Conservation (phyloP, 2,329 filamentous ascomycete species). For the Sclerotinia subarctica region DNA sequence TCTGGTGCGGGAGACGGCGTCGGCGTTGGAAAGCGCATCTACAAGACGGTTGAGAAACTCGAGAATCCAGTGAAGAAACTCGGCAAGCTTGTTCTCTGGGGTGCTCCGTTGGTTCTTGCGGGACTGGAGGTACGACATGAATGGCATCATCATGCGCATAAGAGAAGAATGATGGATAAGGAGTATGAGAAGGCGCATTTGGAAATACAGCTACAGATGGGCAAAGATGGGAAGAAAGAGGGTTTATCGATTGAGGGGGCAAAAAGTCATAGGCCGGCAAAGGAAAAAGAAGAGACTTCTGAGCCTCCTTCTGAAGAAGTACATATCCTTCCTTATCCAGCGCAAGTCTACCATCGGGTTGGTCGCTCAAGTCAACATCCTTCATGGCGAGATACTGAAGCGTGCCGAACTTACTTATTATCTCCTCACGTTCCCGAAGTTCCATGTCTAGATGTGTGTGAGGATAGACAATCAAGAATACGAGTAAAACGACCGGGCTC, state of each 20-base stretch:
- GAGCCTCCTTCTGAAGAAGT: neutral
- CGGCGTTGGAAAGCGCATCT: neutral
- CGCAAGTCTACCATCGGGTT: neutral
- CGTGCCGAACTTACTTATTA: neutral
- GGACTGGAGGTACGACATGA: conserved; percentile 17
- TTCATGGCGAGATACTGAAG: neutral
- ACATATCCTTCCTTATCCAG: neutral
- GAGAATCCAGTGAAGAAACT: conserved; percentile 19
- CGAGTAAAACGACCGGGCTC: conserved; percentile 8
- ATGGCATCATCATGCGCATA: conserved; percentile 18
- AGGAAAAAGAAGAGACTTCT: neutral
- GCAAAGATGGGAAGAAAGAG: conserved; percentile 5
- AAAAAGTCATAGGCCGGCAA: neutral
- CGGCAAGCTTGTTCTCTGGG: conserved; percentile 17
- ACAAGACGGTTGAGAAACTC: conserved; percentile 12
- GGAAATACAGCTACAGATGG: conserved; percentile 16
- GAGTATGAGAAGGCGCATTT: conserved; percentile 22
- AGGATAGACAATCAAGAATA: conserved; percentile 3
- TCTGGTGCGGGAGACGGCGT: neutral
- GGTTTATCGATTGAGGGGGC: neutral
- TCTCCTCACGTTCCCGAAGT: neutral
- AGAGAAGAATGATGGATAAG: conserved; percentile 20
- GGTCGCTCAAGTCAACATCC: neutral
- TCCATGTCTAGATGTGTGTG: conserved; percentile 1
- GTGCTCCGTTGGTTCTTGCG: conserved; percentile 12